Base-by-base conservation (phyloP, 148 eudicot genomes). In the Amaranthus cruentus region DNA sequence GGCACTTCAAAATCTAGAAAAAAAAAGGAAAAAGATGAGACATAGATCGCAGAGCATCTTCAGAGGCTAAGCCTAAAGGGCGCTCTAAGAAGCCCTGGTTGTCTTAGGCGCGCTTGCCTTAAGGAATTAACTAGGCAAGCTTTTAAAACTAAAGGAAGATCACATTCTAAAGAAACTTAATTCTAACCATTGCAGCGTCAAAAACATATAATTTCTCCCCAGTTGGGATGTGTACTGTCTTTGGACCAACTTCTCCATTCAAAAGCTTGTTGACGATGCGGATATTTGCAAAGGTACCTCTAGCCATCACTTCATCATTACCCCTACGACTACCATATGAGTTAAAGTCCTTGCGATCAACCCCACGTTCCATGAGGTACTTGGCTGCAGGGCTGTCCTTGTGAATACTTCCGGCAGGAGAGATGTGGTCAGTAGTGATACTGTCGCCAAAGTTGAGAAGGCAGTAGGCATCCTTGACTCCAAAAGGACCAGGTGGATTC, bases 251-350 rank as follows among this genome's bases (percentile, higher is more conserved):
- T 87, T 93, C 97, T 62, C 97, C 98, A 69, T 83, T 85, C 85
- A 93, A 82, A 63, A 89, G 82, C 83, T 93, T 93, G 88, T 93
- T 93, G 54, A 93, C 94, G 49, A 91, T 83, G 3, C 98, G 89
- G 75, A 93, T 93, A 73, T 93, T 93, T 44, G 98, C 98, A 80
- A 93, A 93, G 62, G 98, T 93, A 44, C 97, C 98, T 80, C 98
- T 91, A 28, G 94, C 90, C 98, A 93, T 93, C 75, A 93, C 83
- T 73, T 93, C 97, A 61, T 93, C 98, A 70, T 93, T 93, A 56
- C 98, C 98, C 84, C 98, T 90, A 12, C 98, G 94, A 70, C 96
- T 90, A 75, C 98, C 98, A 73, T 93, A 93, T 42, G 98, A 93
- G 78, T 93, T 91, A 81, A 93, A 93, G 77, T 93, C 87, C 81